These are phyloP conservation scores for Claviceps sp. DNA, from an alignment of 2,329 filamentous ascomycete genomes.

Conservation along the genomic window DNA sequence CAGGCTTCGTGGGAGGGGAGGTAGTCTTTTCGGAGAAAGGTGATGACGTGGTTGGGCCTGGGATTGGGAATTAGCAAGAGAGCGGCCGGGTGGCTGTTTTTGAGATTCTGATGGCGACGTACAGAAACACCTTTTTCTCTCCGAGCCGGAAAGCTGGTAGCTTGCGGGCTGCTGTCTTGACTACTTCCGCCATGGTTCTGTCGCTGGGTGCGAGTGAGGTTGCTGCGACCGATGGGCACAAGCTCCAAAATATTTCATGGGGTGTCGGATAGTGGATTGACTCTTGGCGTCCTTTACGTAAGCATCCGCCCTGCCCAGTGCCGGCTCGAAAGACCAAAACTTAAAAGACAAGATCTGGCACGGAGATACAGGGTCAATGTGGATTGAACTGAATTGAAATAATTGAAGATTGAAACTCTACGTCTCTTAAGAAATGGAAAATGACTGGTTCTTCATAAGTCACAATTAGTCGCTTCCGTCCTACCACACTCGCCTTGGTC, in stretches of 20 bases:
- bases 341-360: too few relatives aligned
- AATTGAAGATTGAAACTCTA: too few relatives aligned
- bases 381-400: too few relatives aligned
- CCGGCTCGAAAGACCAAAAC: too few relatives aligned
- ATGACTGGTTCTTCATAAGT: too few relatives aligned
- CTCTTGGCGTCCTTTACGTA: constrained; percentile 5
- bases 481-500: too few relatives aligned
- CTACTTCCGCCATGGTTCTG: constrained; percentile 26
- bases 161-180: constrained; percentile 23
- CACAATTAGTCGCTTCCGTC: too few relatives aligned
- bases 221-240: constrained; percentile 8
- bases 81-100: background rate
- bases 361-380: too few relatives aligned
- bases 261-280: background rate
- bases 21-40: constrained; percentile 58
- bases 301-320: background rate
- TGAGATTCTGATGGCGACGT: constrained; percentile 10
- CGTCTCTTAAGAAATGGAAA: too few relatives aligned
- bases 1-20: constrained; percentile 70
- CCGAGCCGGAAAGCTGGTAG: constrained; percentile 35
- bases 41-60: constrained; percentile 72
- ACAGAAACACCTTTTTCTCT: constrained; percentile 43
- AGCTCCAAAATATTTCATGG: constrained; percentile 4
- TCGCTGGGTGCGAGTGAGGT: constrained; percentile 10
- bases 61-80: background rate